Evolutionary conservation across 352 stramenopile genomes (phyloP), one percentile per base, ranked within the genome.

Genomic region (Pythium chondricola): DNA sequence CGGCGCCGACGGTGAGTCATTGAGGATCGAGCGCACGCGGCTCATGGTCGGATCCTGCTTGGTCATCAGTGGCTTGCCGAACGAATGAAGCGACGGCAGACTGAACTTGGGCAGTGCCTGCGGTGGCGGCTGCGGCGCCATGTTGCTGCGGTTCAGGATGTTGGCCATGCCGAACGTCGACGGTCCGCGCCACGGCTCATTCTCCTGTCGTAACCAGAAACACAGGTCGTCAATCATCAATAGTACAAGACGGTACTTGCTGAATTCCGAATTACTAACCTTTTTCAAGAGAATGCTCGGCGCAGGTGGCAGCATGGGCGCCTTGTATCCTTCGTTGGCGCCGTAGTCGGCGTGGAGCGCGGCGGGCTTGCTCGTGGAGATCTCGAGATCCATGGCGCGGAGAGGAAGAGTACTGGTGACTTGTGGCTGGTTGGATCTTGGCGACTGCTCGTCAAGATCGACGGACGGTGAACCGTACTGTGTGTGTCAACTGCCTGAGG

Each of bases 91-190:
- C 38, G 82, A 81, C 32, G 82, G 82, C 26, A 93, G 64, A 35
- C 63, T 92, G 58, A 92, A 85, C 50, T 65, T 79, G 10, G 76
- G 72, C 42, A 82, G 68, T 30, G 61, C 32, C 50, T 35, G 43
- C 35, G 43, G 38, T 17, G n/a, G 6, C 30, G 31, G 27, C 27
- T 37, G n/a, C 54, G 58, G 30, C n/a, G 44, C 52, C 17, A 38
- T 10, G n/a, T 36, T 25, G 21, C 47, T 67, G 35, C 74, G 74
- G 48, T 93, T 90, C 40, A 93, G 67, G 43, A 93, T 82, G 53
- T 85, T 88, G 24, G 82, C 82, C 50, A 93, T 69, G 22, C 78
- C 78, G 47, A 93, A 93, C 30, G 74, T 69, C 11, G 70, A 77
- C 7, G 76, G 80, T 25, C 64, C 52, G 32, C 74, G 64, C 81